Conservation (phyloP, 768 basidiomycete genomes). For the Fistulinella prunicolor region DNA sequence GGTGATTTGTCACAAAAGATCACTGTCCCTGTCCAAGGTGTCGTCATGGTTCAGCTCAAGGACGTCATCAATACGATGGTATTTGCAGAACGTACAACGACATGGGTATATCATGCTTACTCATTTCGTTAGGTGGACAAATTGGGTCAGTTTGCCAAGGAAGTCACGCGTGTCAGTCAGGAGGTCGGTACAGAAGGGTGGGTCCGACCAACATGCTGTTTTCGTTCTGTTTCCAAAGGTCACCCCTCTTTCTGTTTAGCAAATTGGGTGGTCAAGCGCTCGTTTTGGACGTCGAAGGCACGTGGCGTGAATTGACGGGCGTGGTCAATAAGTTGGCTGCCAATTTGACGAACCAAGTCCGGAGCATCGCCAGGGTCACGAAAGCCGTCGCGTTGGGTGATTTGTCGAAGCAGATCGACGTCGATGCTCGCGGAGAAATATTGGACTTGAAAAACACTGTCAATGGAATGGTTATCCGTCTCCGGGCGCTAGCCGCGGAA, state of each 20-base stretch:
- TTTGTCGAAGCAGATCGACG: slow-evolving; percentile 86
- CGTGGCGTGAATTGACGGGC: slow-evolving; percentile 82
- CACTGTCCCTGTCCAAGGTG: slow-evolving; percentile 73
- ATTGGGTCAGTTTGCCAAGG: slow-evolving; percentile 85
- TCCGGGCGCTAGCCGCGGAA: slow-evolving; percentile 71
- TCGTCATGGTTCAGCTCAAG: slow-evolving; percentile 79
- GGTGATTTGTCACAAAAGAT: slow-evolving; percentile 79
- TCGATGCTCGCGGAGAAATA: slow-evolving; percentile 89
- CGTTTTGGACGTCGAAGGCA: slow-evolving; percentile 86
- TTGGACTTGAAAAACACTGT: slow-evolving; percentile 69
- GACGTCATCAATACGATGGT: slow-evolving; percentile 74
- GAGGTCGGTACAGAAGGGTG: slow-evolving; percentile 83
- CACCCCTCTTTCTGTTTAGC: slow-evolving; percentile 24
- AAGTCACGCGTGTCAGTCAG: slow-evolving; percentile 82
- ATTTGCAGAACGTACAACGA: slow-evolving; percentile 4
- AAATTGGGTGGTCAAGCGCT: slow-evolving; percentile 86
- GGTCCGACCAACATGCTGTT: slow-evolving; percentile 16
- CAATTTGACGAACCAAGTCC: slow-evolving; percentile 64
- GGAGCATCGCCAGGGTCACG: slow-evolving; percentile 59
- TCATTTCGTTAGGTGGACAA: slow-evolving; percentile 49
- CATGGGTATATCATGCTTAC: slow-evolving; percentile 11
- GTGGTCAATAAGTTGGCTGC: slow-evolving; percentile 81
- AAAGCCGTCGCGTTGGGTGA: slow-evolving; percentile 86
- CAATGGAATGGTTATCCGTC: slow-evolving; percentile 49
- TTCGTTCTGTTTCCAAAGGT: slow-evolving; percentile 16